Evolutionary conservation across 2,329 filamentous ascomycete genomes (phyloP).

Genomic region (Rosellinia necatrix): DNA sequence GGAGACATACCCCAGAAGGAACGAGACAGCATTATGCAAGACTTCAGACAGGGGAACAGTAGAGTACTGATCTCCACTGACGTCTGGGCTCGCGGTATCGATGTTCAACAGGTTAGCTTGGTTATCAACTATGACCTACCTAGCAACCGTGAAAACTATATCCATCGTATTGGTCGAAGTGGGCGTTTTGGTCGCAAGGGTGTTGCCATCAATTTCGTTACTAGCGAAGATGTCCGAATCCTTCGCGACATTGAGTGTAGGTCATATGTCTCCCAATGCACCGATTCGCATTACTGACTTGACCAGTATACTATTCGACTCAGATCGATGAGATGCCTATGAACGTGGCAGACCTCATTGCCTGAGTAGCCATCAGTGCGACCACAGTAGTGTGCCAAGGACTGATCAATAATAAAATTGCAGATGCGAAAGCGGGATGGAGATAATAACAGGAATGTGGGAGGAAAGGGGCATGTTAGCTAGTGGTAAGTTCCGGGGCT

Average conservation of each 20-base stretch:
- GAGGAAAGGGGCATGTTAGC: conserved; percentile 41
- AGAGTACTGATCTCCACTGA: conserved; percentile 96
- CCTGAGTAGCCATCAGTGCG: conserved; percentile 42
- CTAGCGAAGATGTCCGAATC: conserved; percentile 96
- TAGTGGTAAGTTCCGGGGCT: conserved; percentile 34
- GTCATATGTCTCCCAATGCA: conserved; percentile 40
- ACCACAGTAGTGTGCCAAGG: not conserved
- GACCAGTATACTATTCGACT: conserved; percentile 85
- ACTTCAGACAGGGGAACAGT: conserved; percentile 95
- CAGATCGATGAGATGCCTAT: conserved; percentile 99
- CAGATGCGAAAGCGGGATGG: conserved; percentile 1
- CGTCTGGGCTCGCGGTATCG: conserved; percentile 97
- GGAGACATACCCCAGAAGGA: conserved; percentile 99
- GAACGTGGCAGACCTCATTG: conserved; percentile 75
- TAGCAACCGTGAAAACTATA: conserved; percentile 99
- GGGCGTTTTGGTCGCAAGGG: conserved; percentile 97
- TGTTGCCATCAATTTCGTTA: conserved; percentile 99
- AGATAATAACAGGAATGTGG: conserved; percentile 26
- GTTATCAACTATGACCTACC: conserved; percentile 99
- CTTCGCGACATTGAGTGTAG: conserved; percentile 92
- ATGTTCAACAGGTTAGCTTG: conserved; percentile 96
- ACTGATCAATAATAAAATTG: conserved; percentile 14
- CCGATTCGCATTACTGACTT: conserved; percentile 6
- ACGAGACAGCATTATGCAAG: conserved; percentile 98
- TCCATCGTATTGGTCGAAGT: conserved; percentile 95